Conservation (phyloP, 2,329 filamentous ascomycete species). For the Hypoxylon sp. region DNA sequence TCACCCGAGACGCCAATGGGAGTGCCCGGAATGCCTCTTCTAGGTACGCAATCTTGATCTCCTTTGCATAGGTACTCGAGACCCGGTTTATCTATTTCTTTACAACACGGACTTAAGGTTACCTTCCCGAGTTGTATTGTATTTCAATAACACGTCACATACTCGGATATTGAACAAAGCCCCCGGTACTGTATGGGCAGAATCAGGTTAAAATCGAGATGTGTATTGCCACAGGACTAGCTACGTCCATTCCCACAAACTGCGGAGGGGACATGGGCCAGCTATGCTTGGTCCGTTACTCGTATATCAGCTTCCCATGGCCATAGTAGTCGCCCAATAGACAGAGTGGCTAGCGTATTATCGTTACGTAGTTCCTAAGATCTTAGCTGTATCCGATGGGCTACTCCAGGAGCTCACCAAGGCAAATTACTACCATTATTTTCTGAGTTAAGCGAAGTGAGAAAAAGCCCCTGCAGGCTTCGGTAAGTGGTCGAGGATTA, state of each 20-base stretch:
- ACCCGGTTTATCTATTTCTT: background rate
- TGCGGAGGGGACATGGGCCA: background rate
- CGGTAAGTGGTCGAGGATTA: constrained; percentile 7
- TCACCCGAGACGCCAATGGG: constrained; percentile 8
- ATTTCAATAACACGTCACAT: background rate
- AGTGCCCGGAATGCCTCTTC: constrained; percentile 6
- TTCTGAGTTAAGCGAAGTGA: background rate
- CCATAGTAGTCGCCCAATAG: background rate
- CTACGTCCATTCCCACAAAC: background rate
- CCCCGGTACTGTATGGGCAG: background rate
- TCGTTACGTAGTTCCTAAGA: background rate
- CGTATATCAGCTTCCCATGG: background rate
- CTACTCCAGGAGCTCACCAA: background rate
- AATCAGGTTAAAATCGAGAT: background rate
- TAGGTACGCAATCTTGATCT: constrained; percentile 14
- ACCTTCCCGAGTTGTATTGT: background rate
- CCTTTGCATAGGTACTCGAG: background rate
- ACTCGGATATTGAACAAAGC: background rate
- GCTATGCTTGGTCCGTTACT: background rate
- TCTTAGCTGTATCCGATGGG: background rate
- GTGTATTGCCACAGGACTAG: background rate
- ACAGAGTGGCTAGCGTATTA: background rate
- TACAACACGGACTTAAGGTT: background rate
- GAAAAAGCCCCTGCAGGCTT: background rate
- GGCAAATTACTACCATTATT: background rate